Percentiles rank a stretch among this genome's conserved stretches.
These are phyloP conservation scores for Heliamphora pulchella DNA, from an alignment of 179 eudicot species.

Conservation along the genomic window DNA sequence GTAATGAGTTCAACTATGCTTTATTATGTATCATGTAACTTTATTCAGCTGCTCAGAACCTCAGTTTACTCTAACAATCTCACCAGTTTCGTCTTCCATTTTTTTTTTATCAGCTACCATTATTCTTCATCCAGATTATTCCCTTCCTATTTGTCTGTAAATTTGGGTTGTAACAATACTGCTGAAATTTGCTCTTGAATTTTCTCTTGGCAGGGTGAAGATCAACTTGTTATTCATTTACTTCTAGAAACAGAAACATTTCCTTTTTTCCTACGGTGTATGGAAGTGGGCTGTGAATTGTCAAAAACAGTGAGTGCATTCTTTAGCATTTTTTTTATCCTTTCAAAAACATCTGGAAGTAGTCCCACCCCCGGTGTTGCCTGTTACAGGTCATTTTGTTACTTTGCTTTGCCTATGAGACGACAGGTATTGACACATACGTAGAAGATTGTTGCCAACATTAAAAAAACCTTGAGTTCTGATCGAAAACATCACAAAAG, in stretches of 20 bases:
- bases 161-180: neutral
- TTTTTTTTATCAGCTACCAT: neutral
- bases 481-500: too few species aligned
- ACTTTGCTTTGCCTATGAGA: neutral
- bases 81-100: neutral
- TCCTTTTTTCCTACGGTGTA: constrained; percentile 18
- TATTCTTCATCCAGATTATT: neutral
- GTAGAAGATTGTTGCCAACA: too few species aligned
- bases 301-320: constrained; percentile 18
- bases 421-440: neutral
- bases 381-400: neutral
- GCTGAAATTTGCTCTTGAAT: neutral
- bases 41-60: neutral
- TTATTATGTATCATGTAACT: neutral
- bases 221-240: constrained; percentile 20
- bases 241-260: constrained; percentile 20
- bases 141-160: neutral
- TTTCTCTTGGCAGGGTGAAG: constrained; percentile 6
- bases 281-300: constrained; percentile 17
- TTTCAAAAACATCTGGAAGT: too few species aligned
- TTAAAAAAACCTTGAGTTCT: too few species aligned
- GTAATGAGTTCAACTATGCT: neutral
- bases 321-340: neutral
- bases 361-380: too few species aligned
- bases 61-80: neutral